Percentiles rank a stretch among this genome's conserved stretches.
These are phyloP conservation scores for Striga hermonthica DNA, from an alignment of 305 asterid species.

Conservation along the genomic window DNA sequence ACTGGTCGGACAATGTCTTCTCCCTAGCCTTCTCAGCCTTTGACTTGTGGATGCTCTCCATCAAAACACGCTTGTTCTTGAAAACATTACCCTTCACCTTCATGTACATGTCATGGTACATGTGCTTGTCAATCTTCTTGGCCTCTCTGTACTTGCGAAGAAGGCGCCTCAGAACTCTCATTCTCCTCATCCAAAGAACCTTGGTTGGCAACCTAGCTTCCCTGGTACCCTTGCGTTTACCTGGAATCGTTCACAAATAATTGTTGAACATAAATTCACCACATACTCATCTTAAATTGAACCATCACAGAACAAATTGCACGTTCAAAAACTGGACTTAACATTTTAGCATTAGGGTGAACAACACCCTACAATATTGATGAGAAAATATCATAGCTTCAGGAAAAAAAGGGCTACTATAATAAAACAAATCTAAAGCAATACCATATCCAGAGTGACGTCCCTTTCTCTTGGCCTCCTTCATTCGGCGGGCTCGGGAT, in stretches of 20 bases:
- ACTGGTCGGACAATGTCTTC: conserved; percentile 80
- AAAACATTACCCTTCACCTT: conserved; percentile 91
- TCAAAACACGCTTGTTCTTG: conserved; percentile 77
- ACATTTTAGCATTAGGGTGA: no score
- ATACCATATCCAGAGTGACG: conserved; percentile 73
- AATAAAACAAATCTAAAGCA: conserved; percentile 10
- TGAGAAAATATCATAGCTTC: background rate
- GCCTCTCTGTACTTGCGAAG: conserved; percentile 89
- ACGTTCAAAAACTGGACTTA: no score
- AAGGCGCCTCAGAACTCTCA: conserved; percentile 88
- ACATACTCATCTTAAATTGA: no score
- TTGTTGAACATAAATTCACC: no score
- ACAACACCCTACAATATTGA: no score
- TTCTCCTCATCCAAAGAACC: conserved; percentile 87
- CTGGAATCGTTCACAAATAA: background rate
- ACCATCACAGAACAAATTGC: no score
- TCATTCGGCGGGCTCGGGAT: conserved; percentile 74
- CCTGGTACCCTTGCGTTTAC: conserved; percentile 90
- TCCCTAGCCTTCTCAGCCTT: conserved; percentile 93
- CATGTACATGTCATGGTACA: conserved; percentile 98
- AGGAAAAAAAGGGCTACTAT: background rate
- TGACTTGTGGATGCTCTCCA: conserved; percentile 83
- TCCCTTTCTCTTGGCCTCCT: conserved; percentile 76
- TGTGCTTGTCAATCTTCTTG: conserved; percentile 88
- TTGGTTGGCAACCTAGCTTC: conserved; percentile 97